Evolutionary conservation across 805 yeast species (phyloP).

Genomic region (Metschnikowia henanensis): DNA sequence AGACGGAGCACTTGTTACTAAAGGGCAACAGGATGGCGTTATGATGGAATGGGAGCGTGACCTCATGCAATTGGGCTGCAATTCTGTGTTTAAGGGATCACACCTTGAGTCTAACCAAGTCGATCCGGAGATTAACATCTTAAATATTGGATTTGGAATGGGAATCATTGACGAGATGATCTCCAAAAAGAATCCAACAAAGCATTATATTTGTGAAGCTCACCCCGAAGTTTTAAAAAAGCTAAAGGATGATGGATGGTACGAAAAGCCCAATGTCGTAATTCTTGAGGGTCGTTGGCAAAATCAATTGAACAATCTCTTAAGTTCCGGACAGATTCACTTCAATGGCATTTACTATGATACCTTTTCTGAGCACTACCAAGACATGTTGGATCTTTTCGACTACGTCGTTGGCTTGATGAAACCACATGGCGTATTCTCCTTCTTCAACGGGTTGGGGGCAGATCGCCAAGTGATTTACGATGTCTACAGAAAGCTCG

Average conservation of each 20-base stretch:
- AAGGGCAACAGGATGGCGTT: slow-evolving; percentile 79
- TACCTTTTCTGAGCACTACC: slow-evolving; percentile 90
- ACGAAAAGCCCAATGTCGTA: slow-evolving; percentile 66
- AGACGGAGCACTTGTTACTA: slow-evolving; percentile 69
- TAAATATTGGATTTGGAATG: slow-evolving; percentile 96
- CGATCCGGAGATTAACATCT: slow-evolving; percentile 48
- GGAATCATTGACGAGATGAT: slow-evolving; percentile 89
- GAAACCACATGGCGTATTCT: slow-evolving; percentile 80
- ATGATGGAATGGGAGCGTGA: slow-evolving; percentile 97
- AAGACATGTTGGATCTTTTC: slow-evolving; percentile 82
- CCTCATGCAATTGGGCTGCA: slow-evolving; percentile 79
- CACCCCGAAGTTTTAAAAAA: slow-evolving; percentile 86
- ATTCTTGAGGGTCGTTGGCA: slow-evolving; percentile 94
- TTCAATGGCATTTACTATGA: slow-evolving; percentile 94
- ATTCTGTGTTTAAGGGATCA: slow-evolving; percentile 57
- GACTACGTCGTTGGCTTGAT: slow-evolving; percentile 80
- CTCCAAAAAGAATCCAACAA: slow-evolving; percentile 47
- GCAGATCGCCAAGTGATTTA: slow-evolving; percentile 45
- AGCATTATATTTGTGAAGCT: slow-evolving; percentile 90
- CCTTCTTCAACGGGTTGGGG: slow-evolving; percentile 85
- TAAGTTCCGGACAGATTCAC: slow-evolving; percentile 62
- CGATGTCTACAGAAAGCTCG: slow-evolving; percentile 81
- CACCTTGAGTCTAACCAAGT: slow-evolving; percentile 27
- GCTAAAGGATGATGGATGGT: slow-evolving; percentile 79
- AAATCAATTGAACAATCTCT: slow-evolving; percentile 64